Evolutionary conservation across 1,139 yeast genomes (phyloP).

Genomic region (Diutina mesorugosa): DNA sequence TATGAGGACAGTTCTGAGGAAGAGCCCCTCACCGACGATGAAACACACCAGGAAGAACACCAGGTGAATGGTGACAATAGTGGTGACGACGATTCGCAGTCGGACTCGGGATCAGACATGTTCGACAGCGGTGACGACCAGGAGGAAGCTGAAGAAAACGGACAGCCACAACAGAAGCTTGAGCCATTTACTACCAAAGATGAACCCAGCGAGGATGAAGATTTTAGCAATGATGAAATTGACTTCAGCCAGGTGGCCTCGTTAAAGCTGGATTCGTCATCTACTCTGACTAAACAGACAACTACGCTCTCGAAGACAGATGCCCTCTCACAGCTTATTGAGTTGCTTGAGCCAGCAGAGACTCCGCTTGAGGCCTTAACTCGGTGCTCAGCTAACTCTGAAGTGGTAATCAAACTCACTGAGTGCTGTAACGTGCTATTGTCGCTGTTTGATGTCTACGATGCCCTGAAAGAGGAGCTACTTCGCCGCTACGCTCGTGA

Average conservation of each 20-base stretch:
- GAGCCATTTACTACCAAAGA: slow-evolving; percentile 7
- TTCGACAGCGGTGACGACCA: slow-evolving; percentile 7
- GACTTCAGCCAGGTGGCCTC: not conserved
- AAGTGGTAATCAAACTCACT: slow-evolving; percentile 28
- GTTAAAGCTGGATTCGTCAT: not conserved
- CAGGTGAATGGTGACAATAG: slow-evolving; percentile 10
- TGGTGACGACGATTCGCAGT: slow-evolving; percentile 12
- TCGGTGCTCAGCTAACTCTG: slow-evolving; percentile 23
- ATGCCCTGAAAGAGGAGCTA: slow-evolving; percentile 44
- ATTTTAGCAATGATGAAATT: slow-evolving; percentile 5
- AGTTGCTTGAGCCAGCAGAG: slow-evolving; percentile 43
- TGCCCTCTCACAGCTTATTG: slow-evolving; percentile 17
- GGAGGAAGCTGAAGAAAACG: slow-evolving; percentile 4
- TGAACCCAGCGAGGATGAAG: slow-evolving; percentile 5
- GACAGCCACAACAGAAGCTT: slow-evolving; percentile 3
- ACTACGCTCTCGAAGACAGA: not conserved
- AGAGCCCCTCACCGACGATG: slow-evolving; percentile 7
- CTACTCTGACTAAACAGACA: not conserved
- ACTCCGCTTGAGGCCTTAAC: slow-evolving; percentile 51
- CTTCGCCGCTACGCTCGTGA: slow-evolving; percentile 37
- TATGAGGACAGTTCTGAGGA: not conserved
- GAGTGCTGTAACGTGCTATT: slow-evolving; percentile 35
- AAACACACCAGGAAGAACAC: slow-evolving; percentile 15
- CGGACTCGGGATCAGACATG: slow-evolving; percentile 21
- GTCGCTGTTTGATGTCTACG: slow-evolving; percentile 35